These are phyloP conservation scores for Potentilla sterilis DNA, from an alignment of 306 rosid genomes.

Conservation along the genomic window DNA sequence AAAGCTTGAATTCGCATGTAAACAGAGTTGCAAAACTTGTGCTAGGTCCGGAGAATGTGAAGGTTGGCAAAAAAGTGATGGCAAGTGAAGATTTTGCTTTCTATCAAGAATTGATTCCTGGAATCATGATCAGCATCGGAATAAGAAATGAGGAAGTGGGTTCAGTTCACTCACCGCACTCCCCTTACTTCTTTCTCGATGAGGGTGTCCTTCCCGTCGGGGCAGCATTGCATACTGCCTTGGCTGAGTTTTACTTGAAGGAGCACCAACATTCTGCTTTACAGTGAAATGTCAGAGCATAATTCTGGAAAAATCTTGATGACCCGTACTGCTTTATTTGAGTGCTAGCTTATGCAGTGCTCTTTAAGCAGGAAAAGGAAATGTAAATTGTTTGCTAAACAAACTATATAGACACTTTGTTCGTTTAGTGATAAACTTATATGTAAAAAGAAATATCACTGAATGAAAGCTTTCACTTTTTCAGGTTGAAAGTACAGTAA, in stretches of 20 bases:
- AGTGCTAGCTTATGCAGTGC: neutral
- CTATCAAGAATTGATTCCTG: conserved; percentile 59
- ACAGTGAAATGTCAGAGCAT: conserved; percentile 8
- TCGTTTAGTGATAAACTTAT: neutral
- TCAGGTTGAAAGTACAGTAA: neutral
- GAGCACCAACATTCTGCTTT: conserved; percentile 24
- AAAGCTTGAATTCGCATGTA: conserved; percentile 54
- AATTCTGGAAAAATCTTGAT: neutral
- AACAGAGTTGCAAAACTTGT: conserved; percentile 53
- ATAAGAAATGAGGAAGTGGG: conserved; percentile 65
- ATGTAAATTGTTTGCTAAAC: neutral
- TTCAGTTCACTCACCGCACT: conserved; percentile 62
- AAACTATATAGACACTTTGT: neutral
- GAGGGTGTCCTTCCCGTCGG: conserved; percentile 66
- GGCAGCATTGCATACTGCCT: conserved; percentile 54
- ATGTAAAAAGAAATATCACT: neutral
- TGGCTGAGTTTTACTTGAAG: conserved; percentile 53
- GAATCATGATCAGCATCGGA: conserved; percentile 47
- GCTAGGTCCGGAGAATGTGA: conserved; percentile 58
- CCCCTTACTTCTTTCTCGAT: conserved; percentile 70
- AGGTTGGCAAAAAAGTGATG: conserved; percentile 41
- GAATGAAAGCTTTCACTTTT: neutral
- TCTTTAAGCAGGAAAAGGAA: neutral
- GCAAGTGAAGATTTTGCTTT: conserved; percentile 73
- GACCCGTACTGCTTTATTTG: neutral